phyloP scores from a whole-genome alignment of 192 early-diverging fungal genomes.

The Backusella circina region DNA sequence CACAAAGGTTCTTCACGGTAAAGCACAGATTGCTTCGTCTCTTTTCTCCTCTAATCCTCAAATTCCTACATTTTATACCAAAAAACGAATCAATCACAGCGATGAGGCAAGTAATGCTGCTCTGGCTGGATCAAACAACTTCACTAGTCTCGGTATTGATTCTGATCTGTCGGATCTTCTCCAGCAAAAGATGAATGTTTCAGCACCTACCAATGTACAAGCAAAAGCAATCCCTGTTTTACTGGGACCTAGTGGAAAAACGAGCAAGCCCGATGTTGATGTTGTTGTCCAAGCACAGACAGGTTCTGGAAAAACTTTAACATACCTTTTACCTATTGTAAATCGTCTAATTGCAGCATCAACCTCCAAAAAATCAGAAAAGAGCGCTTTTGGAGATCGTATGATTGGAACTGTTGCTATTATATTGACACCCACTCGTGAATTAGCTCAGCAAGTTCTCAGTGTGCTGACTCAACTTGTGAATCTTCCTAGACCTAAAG shows the following conservation, averaged over 20 bases:
- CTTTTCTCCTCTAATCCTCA: constrained; percentile 77
- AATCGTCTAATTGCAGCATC: constrained; percentile 78
- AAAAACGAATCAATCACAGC: constrained; percentile 20
- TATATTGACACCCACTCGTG: constrained; percentile 93
- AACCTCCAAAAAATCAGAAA: constrained; percentile 21
- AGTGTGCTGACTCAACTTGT: constrained; percentile 73
- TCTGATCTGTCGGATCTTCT: constrained; percentile 67
- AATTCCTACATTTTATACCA: constrained; percentile 19
- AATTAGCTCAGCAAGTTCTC: constrained; percentile 94
- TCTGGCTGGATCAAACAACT: constrained; percentile 47
- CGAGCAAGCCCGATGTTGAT: constrained; percentile 57
- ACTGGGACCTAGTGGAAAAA: constrained; percentile 47
- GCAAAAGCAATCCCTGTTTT: constrained; percentile 76
- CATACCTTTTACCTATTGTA: constrained; percentile 91
- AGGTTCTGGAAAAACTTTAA: constrained; percentile 96
- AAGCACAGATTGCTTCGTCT: constrained; percentile 74
- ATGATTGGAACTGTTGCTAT: constrained; percentile 86
- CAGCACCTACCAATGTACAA: constrained; percentile 87
- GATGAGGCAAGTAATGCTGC: constrained; percentile 49
- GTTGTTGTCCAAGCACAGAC: constrained; percentile 93
- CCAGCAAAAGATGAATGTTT: constrained; percentile 67
- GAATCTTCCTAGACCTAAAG: constrained; percentile 45
- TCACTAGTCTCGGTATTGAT: constrained; percentile 78
- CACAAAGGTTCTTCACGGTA: constrained; percentile 45
- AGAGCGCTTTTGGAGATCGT: constrained; percentile 46